Evolutionary conservation across 2,329 filamentous ascomycete species (phyloP), one percentile per base, ranked within the genome.

Genomic region (Diaporthe australafricana): DNA sequence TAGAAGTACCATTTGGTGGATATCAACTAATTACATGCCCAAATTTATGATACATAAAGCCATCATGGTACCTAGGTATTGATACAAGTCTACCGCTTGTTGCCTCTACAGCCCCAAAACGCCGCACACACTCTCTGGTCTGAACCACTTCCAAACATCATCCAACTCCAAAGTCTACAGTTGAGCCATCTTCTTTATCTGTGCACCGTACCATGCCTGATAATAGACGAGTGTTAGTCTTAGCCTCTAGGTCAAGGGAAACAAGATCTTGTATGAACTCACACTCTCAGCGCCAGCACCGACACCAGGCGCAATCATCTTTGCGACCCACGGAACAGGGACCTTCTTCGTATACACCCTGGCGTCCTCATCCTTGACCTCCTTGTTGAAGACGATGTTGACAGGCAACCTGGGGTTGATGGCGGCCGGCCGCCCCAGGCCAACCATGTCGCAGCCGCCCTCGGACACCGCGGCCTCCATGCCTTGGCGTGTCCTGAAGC

Each of bases 401-500:
- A 77, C 75, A 1, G 84, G 84, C 16, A 84, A 70, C 2, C 66
- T 52, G 0, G 84, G 83, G 68, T 85, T 81, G 0, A 85, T 45
- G 0, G 81, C 77, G 0, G 84, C 77, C 14, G 84, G 84, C 4
- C 84, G 74, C 0, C 76, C 84, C 1, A 86, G 68, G 2, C 84
- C 84, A 20, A 85, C 76, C 2, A 85, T 68, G 38, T 86, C 84
- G 56, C 84, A 86, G 6, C 77, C 82, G 0, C 79, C 82, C 25
- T 79, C 77, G 0, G 73, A 75, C 5, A 86, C 70, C 0, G 84
- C 84, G 0, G 75, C 77, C 62, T 85, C 83, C 80, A 86, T 84
- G 2, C 83, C 84, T 0, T 70, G 68, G 0, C 84, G 76, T 0
- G 85, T 87, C 1, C 89, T 85, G 78, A 93, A 91, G 0, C 91